A percentile compares a stretch with the other conserved stretches of the same genome.
phyloP scores from a whole-genome alignment of 2,329 filamentous ascomycete genomes.

The Biscogniauxia sp. region DNA sequence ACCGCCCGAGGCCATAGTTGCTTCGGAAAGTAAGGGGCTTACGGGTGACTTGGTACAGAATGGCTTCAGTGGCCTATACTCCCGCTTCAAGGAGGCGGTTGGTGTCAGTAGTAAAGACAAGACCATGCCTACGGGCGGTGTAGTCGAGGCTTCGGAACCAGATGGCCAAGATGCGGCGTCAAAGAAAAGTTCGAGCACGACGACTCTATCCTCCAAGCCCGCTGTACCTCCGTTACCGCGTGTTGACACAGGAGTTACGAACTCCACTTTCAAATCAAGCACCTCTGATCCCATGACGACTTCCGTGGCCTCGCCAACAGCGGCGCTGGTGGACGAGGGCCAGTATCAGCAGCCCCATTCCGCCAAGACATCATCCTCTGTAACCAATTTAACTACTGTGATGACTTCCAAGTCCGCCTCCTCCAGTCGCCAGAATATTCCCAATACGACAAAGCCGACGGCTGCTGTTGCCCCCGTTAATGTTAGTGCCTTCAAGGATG shows the following conservation, averaged over 20 bases:
- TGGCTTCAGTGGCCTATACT: slow-evolving; percentile 86
- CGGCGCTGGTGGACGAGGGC: slow-evolving; percentile 37
- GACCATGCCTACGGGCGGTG: slow-evolving; percentile 4
- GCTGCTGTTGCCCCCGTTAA: slow-evolving; percentile 49
- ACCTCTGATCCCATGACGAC: slow-evolving; percentile 31
- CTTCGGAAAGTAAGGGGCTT: slow-evolving; percentile 66
- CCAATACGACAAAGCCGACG: slow-evolving; percentile 36
- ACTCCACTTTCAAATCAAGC: slow-evolving; percentile 34
- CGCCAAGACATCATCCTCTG: slow-evolving; percentile 46
- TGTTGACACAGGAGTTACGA: slow-evolving; percentile 38
- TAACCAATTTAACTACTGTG: slow-evolving; percentile 40
- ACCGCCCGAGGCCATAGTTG: slow-evolving; percentile 57
- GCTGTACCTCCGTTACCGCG: slow-evolving; percentile 42
- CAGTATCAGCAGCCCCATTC: slow-evolving; percentile 40
- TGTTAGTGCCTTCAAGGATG: slow-evolving; percentile 48
- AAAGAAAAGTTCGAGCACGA: slow-evolving; percentile 41
- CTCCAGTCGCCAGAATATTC: slow-evolving; percentile 33
- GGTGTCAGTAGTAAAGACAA: slow-evolving; percentile 56
- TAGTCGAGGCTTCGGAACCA: slow-evolving; percentile 30
- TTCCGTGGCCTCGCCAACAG: slow-evolving; percentile 39
- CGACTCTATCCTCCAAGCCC: slow-evolving; percentile 40
- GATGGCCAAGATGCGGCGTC: slow-evolving; percentile 43
- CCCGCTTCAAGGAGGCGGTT: slow-evolving; percentile 78
- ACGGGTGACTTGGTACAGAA: slow-evolving; percentile 76
- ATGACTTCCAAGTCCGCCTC: slow-evolving; percentile 41